Evolutionary conservation across 768 basidiomycete genomes (phyloP).

Genomic region (Tubosaeta sp.): DNA sequence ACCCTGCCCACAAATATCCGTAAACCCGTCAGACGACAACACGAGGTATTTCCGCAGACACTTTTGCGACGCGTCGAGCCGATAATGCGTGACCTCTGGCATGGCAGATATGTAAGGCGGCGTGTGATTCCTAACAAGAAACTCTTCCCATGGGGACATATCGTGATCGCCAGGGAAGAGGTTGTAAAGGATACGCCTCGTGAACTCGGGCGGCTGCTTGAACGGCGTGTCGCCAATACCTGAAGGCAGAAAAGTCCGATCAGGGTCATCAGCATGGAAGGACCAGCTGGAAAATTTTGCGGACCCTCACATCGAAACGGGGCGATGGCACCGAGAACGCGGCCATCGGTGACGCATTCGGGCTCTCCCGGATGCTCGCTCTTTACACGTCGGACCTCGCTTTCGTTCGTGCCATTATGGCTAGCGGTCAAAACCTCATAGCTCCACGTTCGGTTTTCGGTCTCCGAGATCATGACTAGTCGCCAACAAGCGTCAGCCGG

Average conservation of each 20-base stretch:
- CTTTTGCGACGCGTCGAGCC: slow-evolving; percentile 32
- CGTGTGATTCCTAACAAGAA: slow-evolving; percentile 55
- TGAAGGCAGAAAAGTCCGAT: slow-evolving; percentile 22
- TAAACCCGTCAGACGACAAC: slow-evolving; percentile 63
- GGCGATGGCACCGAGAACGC: slow-evolving; percentile 74
- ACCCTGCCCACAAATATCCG: slow-evolving; percentile 52
- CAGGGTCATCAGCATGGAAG: slow-evolving; percentile 6
- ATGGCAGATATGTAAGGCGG: slow-evolving; percentile 64
- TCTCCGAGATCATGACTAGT: slow-evolving; percentile 49
- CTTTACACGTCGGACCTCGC: slow-evolving; percentile 60
- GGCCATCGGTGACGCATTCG: slow-evolving; percentile 59
- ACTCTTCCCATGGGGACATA: slow-evolving; percentile 62
- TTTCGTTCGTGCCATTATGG: slow-evolving; percentile 68
- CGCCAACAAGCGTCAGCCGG: slow-evolving; percentile 13
- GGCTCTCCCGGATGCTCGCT: slow-evolving; percentile 66
- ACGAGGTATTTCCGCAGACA: slow-evolving; percentile 50
- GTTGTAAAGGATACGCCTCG: slow-evolving; percentile 62
- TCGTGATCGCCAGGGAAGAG: slow-evolving; percentile 59
- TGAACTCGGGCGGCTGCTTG: slow-evolving; percentile 69
- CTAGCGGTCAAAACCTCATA: slow-evolving; percentile 56
- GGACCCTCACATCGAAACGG: slow-evolving; percentile 67
- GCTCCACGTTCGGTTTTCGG: slow-evolving; percentile 49
- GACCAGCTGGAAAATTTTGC: background rate
- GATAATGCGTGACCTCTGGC: slow-evolving; percentile 60
- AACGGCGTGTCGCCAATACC: slow-evolving; percentile 70